Evolutionary conservation across 2,329 filamentous ascomycete species (phyloP).

Genomic region (Shiraia bambusicola): DNA sequence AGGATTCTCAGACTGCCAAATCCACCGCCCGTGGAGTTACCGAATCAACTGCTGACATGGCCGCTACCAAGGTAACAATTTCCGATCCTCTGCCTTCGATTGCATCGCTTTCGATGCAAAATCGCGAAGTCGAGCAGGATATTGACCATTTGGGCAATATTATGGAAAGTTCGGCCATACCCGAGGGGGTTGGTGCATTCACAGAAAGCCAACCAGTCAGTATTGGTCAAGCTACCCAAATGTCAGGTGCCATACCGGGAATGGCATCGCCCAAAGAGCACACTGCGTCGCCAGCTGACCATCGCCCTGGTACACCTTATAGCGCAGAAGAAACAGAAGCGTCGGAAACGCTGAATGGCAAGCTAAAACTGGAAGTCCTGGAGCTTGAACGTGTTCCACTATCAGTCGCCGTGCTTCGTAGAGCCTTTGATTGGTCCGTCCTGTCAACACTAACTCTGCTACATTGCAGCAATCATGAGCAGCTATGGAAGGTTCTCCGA

Average conservation of each 20-base stretch:
- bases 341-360: slow-evolving; percentile 54
- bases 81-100: slow-evolving; percentile 20
- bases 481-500: slow-evolving; percentile 72
- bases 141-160: slow-evolving; percentile 31
- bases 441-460: slow-evolving; percentile 73
- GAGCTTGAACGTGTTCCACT: slow-evolving; percentile 74
- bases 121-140: slow-evolving; percentile 33
- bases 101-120: slow-evolving; percentile 22
- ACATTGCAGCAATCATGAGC: slow-evolving; percentile 70
- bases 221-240: slow-evolving; percentile 11
- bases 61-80: slow-evolving; percentile 20
- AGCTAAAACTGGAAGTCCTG: slow-evolving; percentile 67
- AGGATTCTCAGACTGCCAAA: slow-evolving; percentile 19
- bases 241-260: slow-evolving; percentile 6
- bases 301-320: slow-evolving; percentile 1
- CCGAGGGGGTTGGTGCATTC: slow-evolving; percentile 31
- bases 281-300: slow-evolving; percentile 2
- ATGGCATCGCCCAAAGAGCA: slow-evolving; percentile 6
- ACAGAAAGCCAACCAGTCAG: slow-evolving; percentile 17
- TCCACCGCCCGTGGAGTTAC: slow-evolving; percentile 9
- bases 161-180: slow-evolving; percentile 22
- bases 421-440: slow-evolving; percentile 72
- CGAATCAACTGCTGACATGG: slow-evolving; percentile 18
- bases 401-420: slow-evolving; percentile 69
- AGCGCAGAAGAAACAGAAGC: slow-evolving; percentile 4